Base-by-base conservation (phyloP, 345 rosid species). In the Excoecaria cochinchinensis region DNA sequence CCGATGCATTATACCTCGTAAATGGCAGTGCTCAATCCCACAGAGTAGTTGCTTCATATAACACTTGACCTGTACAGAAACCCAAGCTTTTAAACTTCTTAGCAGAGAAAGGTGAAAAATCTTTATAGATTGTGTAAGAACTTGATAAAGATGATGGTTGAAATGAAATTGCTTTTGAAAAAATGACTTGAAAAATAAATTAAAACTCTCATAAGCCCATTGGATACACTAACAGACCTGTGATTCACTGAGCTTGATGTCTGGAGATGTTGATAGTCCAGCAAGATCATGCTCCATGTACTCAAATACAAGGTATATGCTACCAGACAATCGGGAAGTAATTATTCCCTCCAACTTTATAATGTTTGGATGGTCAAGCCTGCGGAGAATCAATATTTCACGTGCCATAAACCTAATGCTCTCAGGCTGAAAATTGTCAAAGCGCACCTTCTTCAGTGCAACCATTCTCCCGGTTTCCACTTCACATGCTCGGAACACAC, bases 281-380 rank as follows among this genome's bases (percentile, higher is more conserved):
- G 97, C 85, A 76, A 90, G 94, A 82, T 90, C 97, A 70, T 91
- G 97, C 67, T 91, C 97, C 94, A 91, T 91, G 79, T 89, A 90
- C 80, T 91, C 94, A 59, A 91, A 91, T 21, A 89, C 97, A 39
- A 91, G 97, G 78, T 91, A 91, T 38, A 91, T 70, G 67, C 85
- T 86, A 42, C 82, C 84, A 0, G 94, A 91, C 57, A 85, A 71
- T 56, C 89, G 82, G 52, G 97, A 90, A 4, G 97, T 91, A 61
- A 91, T 80, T 60, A 91, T 80, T 31, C 97, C 94, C 67, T 90
- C 91, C 76, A 91, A 77, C 74, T 84, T 90, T 84, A 90, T 86
- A 53, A 91, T 82, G 73, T 91, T 89, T 5, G 97, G 97, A 83
- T 91, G 97, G 60, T 91, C 88, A 70, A 91, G 91, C 81, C 90